Evolutionary conservation across 2,329 filamentous ascomycete species (phyloP), one percentile per base, ranked within the genome.

Genomic region (Fonsecaea multimorphosa): DNA sequence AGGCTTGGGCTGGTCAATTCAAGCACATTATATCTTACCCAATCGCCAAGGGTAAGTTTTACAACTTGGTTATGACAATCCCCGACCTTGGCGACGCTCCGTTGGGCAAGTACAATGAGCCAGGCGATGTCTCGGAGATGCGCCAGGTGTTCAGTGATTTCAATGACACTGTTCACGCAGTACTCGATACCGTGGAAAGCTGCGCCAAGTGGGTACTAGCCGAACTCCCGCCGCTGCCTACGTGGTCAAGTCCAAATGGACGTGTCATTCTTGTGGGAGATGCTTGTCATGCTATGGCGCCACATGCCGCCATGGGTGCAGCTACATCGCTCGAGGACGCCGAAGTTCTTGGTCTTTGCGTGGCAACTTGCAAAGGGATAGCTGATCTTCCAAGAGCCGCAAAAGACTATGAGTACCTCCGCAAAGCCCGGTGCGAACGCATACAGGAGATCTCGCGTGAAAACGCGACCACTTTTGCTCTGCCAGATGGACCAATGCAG

Each of bases 271-370:
- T 81, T 5, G 71, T 81, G 1, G 79, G 79, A 3, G 79, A 81
- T 57, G 78, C 79, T 9, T 79, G 78, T 0, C 79, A 81, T 64
- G 76, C 78, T 22, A 81, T 81, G 79, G 70, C 78, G 0, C 78
- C 78, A 2, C 79, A 80, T 62, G 77, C 80, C 70, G 78, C 79
- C 0, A 78, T 80, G 40, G 73, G 80, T 0, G 79, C 78, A 0
- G 78, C 78, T 5, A 79, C 80, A 72, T 76, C 77, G 0, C 74
- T 81, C 5, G 79, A 82, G 68, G 79, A 81, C 58, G 79, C 77
- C 16, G 76, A 51, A 61, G 44, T 65, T 14, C 57, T 67, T 8
- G 62, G 58, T n/a, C 32, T 58, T 27, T 36, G 54, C 32, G 44
- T 61, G 2, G 52, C 57, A 14, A 38, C n/a, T 22, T 54, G 52